Evolutionary conservation across 345 rosid species (phyloP).

Genomic region (Punica granatum): DNA sequence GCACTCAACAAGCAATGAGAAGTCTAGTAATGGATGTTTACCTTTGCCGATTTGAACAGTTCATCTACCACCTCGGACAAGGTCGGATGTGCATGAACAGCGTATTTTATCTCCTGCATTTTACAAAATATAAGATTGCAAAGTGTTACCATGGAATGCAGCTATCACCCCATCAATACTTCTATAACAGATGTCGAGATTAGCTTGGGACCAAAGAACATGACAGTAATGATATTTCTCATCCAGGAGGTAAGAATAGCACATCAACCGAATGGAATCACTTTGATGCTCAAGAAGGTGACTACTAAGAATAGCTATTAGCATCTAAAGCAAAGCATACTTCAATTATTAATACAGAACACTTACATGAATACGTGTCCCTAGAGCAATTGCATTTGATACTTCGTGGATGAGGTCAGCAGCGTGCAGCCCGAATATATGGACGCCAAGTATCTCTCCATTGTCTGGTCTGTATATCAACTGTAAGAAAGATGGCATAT

Average conservation of each 20-base stretch:
- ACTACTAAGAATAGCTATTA: background rate
- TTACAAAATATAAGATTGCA: background rate
- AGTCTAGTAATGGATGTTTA: conserved; percentile 21
- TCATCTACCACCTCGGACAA: conserved; percentile 97
- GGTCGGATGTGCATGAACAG: conserved; percentile 99
- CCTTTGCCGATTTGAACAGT: conserved; percentile 93
- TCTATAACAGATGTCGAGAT: background rate
- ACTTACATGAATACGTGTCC: conserved; percentile 72
- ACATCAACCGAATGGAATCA: background rate
- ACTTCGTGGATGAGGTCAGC: conserved; percentile 99
- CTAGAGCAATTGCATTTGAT: conserved; percentile 91
- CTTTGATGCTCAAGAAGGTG: background rate
- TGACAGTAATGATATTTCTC: background rate
- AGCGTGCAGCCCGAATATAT: conserved; percentile 93
- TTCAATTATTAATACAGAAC: background rate
- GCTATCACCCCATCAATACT: background rate
- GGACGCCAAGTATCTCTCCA: conserved; percentile 97
- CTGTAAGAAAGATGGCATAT: conserved; percentile 28
- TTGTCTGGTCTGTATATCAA: conserved; percentile 93
- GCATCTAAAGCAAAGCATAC: background rate
- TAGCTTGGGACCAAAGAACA: background rate
- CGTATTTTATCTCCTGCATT: conserved; percentile 78
- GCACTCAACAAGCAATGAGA: background rate
- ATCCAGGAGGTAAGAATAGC: background rate
- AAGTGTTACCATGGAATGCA: background rate